A percentile compares a stretch with the other conserved stretches of the same genome.
Conservation (phyloP, 352 stramenopile genomes). For the Globisporangium abappressorium region DNA sequence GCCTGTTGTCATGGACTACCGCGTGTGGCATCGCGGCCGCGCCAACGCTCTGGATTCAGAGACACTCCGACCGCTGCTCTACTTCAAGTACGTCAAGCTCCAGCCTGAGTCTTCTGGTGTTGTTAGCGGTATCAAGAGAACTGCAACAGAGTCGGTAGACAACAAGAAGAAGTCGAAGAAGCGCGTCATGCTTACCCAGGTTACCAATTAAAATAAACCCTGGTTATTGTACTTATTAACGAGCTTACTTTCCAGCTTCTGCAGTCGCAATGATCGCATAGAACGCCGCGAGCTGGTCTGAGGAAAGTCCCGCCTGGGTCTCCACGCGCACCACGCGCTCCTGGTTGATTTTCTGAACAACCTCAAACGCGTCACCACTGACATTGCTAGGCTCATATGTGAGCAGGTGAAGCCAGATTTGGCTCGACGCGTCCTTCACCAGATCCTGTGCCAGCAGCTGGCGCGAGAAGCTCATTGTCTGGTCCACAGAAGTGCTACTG, state of each 20-base stretch:
- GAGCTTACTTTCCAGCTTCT: background rate
- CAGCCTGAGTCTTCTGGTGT: background rate
- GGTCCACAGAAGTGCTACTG: background rate
- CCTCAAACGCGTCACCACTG: background rate
- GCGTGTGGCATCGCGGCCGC: constrained; percentile 67
- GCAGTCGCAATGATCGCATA: constrained; percentile 17
- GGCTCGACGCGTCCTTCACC: constrained; percentile 20
- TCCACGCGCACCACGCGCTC: constrained; percentile 15
- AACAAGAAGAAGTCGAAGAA: constrained; percentile 7
- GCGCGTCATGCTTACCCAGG: constrained; percentile 5
- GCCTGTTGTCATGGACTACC: constrained; percentile 74
- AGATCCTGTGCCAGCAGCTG: constrained; percentile 52
- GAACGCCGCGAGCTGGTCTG: constrained; percentile 30
- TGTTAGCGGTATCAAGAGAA: constrained; percentile 2
- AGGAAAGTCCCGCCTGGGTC: constrained; percentile 28
- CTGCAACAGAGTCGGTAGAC: background rate
- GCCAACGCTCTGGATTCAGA: constrained; percentile 39
- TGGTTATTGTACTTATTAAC: background rate
- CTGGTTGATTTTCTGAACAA: background rate
- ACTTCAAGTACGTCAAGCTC: constrained; percentile 61
- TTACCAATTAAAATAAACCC: background rate
- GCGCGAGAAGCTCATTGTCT: constrained; percentile 37
- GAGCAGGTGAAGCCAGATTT: constrained; percentile 54
- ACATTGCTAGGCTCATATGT: constrained; percentile 30
- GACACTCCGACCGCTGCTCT: constrained; percentile 55